Evolutionary conservation across 148 eudicot genomes (phyloP), one percentile per base, ranked within the genome.

Genomic region (Cornus florida): DNA sequence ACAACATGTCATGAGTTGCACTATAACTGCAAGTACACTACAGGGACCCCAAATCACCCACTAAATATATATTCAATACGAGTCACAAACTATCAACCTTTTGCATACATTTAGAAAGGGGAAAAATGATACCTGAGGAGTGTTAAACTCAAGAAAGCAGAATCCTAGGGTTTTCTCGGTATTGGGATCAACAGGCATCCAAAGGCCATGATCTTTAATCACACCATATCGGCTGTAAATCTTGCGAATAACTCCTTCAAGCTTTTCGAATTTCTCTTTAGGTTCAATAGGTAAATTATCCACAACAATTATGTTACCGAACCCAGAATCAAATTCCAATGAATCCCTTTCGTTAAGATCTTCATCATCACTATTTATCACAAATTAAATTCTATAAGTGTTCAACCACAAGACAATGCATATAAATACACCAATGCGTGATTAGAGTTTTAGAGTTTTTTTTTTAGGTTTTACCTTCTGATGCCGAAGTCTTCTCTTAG

Each of bases 241-340:
- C 82, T 90, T 92, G 8, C 92, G 81, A 75, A 92, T 72, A 10
- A 90, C 92, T 0, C 83, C 88, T 74, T 90, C 93, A 11, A 93
- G 82, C 69, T 93, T 93, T 19, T 90, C 93, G 53, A 82, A 93
- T 50, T 93, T 93, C 71, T 91, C 97, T 14, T 77, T 88, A 0
- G 91, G 86, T 14, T 90, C 95, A 70, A 87, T 88, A 0, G 95
- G 97, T 57, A 93, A 73, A 83, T 90, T 88, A 81, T 93, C 97
- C 67, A 91, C 93, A 8, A 90, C 91, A 0, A 93, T 80, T 5
- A 91, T 84, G 22, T 91, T 93, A 8, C 86, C 88, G 38, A 90
- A 83, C 0, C 91, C 97, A 43, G 81, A 83, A 14, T 93, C 97
- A 10, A 86, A 89, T 28, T 93, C 97, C 69, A 80, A 31, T 1